Evolutionary conservation across 495 filamentous ascomycete species (phyloP), one percentile per base, ranked within the genome.

Genomic region (Neurospora hispaniola): DNA sequence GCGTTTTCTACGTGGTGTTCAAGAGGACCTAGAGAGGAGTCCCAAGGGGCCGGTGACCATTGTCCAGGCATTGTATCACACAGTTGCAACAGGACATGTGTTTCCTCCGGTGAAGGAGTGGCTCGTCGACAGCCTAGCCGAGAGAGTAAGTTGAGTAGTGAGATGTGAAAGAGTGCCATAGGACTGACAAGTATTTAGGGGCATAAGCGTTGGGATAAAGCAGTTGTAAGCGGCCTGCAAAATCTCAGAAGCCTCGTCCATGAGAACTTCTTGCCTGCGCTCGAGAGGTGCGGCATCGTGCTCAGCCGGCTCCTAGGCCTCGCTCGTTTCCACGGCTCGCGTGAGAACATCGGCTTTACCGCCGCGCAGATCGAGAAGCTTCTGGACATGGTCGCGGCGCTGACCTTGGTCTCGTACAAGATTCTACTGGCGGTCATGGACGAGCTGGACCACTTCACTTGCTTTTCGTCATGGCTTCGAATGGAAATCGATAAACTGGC

Each of bases 131-230:
- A 91, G 92, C 74, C 82, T 99, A 39, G 89, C 89, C 39, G 96
- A 98, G 76, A 86, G 93, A 76, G 94, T 96, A 86, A 73, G 86
- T 77, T 16, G 62, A 27, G 27, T 23, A 14, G 44, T 1, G 20
- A 23, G 11, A 54, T 14, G 35, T 14, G 59, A 23, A 23, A 44
- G n/a, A 69, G 27, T 31, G 70, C 20, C 70, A 14, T 42, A 12
- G 12, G 20, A 27, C 48, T 59, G 1, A 59, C 48, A 59, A 14
- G 20, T 59, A 27, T 40, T 3, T 73, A 97, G 93, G 94, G 94
- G 4, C 93, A 97, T 77, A 98, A 97, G 81, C 87, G 96, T 71
- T 99, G 96, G 96, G 94, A 98, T 69, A 94, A 96, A 78, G 90
- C 93, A 20, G 90, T 96, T 23, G 85, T 87, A 3, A 86, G 84